phyloP scores from a whole-genome alignment of 305 asterid species.

The Lippia alba region DNA sequence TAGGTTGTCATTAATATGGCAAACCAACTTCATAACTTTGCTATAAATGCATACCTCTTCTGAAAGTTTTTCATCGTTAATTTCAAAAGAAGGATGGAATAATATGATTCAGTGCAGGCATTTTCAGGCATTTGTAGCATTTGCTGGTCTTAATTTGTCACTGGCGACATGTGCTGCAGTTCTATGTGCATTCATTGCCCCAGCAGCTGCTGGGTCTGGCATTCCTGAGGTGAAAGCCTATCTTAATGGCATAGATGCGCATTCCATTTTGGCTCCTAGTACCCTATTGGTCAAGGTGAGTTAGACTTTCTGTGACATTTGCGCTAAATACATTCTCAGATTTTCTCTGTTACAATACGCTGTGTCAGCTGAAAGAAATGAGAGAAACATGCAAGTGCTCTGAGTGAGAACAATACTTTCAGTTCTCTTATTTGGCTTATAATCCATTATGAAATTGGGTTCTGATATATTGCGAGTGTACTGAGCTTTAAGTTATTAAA shows the following conservation, averaged over 20 bases:
- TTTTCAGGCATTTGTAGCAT: conserved; percentile 65
- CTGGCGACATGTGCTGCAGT: conserved; percentile 78
- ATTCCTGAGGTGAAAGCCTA: conserved; percentile 99
- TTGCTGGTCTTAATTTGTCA: conserved; percentile 63
- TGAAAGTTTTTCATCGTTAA: conserved; percentile 16
- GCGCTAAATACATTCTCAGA: conserved; percentile 3
- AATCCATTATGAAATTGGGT: conserved; percentile 7
- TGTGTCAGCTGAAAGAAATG: not conserved
- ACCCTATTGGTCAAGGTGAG: conserved; percentile 91
- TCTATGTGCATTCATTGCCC: conserved; percentile 86
- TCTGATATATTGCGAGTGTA: conserved; percentile 5
- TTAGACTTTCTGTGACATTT: conserved; percentile 14
- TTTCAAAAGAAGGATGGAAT: conserved; percentile 31
- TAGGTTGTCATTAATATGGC: not conserved
- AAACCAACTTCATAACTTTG: conserved; percentile 18
- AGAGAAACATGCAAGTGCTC: conserved; percentile 7
- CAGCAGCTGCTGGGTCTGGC: conserved; percentile 99
- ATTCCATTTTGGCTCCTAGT: conserved; percentile 94
- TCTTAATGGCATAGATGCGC: conserved; percentile 93
- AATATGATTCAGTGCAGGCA: conserved; percentile 61
- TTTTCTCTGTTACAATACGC: conserved; percentile 19
- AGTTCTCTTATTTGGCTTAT: not conserved
- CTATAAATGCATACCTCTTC: conserved; percentile 1
- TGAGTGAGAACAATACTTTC: not conserved
- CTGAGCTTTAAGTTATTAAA: conserved; percentile 6